Conservation (phyloP, 768 basidiomycete genomes). For the Roridomyces roridus region DNA sequence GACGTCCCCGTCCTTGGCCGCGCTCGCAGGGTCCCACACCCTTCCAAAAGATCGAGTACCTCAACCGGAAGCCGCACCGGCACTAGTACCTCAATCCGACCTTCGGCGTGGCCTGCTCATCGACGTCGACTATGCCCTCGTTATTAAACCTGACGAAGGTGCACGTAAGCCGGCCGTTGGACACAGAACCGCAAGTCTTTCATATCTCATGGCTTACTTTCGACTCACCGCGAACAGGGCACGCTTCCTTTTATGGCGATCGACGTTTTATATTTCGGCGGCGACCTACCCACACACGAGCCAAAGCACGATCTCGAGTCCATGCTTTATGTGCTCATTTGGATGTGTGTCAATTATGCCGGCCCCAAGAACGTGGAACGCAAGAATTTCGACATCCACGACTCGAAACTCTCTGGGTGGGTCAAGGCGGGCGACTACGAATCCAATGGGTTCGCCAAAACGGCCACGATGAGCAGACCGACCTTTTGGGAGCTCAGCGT, state of each 20-base stretch:
- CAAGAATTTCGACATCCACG: too few species aligned
- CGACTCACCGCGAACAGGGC: background rate
- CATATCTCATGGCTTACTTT: background rate
- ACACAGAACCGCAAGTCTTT: background rate
- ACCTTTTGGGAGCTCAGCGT: background rate
- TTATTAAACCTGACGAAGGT: background rate
- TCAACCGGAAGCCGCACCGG: background rate
- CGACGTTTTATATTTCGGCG: conserved; percentile 1
- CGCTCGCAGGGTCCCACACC: background rate
- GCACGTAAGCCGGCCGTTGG: background rate
- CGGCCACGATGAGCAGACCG: background rate
- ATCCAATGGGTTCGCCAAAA: background rate
- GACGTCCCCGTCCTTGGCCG: background rate
- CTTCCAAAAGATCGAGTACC: background rate
- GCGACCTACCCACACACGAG: background rate
- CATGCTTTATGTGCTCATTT: background rate
- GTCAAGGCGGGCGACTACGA: background rate
- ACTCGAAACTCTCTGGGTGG: background rate
- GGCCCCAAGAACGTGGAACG: background rate
- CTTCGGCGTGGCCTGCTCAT: background rate
- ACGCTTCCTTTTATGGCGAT: conserved; percentile 12
- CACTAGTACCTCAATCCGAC: background rate
- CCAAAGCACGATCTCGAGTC: background rate
- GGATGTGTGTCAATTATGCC: background rate
- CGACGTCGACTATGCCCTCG: conserved; percentile 4